Conservation (phyloP, 176 grass and related monocot genomes). For the Ensete glaucum region DNA sequence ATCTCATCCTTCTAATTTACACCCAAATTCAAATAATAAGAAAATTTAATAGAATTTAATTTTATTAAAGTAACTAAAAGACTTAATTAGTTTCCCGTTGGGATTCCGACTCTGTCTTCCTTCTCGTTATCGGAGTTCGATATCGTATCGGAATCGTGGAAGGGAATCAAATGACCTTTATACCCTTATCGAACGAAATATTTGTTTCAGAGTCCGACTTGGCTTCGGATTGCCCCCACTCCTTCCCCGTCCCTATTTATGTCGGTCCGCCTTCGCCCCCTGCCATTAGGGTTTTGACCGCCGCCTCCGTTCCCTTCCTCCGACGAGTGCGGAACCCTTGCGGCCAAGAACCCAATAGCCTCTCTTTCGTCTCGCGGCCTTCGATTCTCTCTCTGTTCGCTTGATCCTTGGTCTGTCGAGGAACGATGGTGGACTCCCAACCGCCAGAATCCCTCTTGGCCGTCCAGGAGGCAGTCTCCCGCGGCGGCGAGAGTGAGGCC, state of each 20-base stretch:
- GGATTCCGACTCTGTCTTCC: too few relatives aligned
- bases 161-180: too few relatives aligned
- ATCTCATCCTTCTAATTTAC: too few relatives aligned
- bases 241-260: not conserved
- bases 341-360: not conserved
- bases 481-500: not conserved
- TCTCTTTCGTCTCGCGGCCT: not conserved
- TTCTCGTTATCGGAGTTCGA: too few relatives aligned
- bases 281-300: slow-evolving; percentile 1
- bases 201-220: not conserved
- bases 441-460: not conserved
- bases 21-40: too few relatives aligned
- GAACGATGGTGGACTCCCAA: not conserved
- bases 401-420: not conserved
- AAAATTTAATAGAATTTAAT: too few relatives aligned
- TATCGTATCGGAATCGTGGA: too few relatives aligned
- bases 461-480: not conserved
- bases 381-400: not conserved
- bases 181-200: not conserved
- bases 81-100: too few relatives aligned
- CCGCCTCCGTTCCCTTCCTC: not conserved
- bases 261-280: not conserved
- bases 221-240: too few relatives aligned
- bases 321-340: not conserved
- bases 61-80: too few relatives aligned